Base-by-base conservation (phyloP, 768 basidiomycete genomes). In the Hypholoma sublateritium region DNA sequence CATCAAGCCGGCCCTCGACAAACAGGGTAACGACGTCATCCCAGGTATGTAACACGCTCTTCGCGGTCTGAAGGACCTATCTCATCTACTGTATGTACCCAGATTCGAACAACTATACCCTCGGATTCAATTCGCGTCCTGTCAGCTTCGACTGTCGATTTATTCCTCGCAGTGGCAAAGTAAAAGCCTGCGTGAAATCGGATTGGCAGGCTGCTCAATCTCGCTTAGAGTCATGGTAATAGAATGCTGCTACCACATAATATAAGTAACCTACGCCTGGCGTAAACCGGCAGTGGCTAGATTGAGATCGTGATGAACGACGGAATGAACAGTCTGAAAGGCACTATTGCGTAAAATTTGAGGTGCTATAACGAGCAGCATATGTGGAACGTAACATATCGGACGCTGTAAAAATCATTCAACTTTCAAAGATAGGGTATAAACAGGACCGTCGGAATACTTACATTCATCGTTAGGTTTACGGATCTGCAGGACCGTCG, bases 111-210 rank as follows among this genome's bases (percentile, higher is more conserved):
- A 67, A 68, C 43, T 67, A 69, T 44, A 73, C 74, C 3, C 67
- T 68, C 34, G 71, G 72, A n/a, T 72, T 74, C 63, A 72, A 70
- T 42, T 71, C 72, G 2, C 60, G 64, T 9, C 70, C 70, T 25
- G 67, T 71, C 25, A 67, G 65, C n/a, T 73, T 71, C 49, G 57
- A 67, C 16, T 74, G 70, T 59, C 59, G 63, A 13, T 42, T 75
- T 36, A 49, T 67, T 25, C 68, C 70, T 17, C 61, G 71, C 9
- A 69, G 35, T 35, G 46, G 50, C 1, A 68, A 65, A 50, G 44
- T 62, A 4, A 48, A 39, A 8, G 54, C 57, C 37, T 65, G 64
- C 43, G 68, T 72, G 42, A 52, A 69, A 41, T 53, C 62, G 5
- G 70, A 72, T 51, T 69, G 59, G 51, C 49, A 67, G 32, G 53